These are phyloP conservation scores for Mallotus japonicus DNA, from an alignment of 441 rosid genomes.

Conservation along the genomic window DNA sequence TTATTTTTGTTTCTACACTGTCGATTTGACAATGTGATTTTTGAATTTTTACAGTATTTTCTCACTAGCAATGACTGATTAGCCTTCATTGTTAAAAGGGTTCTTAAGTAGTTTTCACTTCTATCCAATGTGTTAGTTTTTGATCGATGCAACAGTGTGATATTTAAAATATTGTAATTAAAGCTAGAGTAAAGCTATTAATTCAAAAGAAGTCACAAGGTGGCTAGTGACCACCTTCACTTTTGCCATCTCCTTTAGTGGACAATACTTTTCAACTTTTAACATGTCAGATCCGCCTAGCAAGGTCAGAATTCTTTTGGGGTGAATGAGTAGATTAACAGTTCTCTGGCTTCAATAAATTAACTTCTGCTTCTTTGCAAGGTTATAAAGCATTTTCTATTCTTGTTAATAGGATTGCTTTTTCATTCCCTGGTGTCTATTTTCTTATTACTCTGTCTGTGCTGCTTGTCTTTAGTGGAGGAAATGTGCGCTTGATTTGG, in stretches of 20 bases:
- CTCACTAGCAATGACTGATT: not conserved
- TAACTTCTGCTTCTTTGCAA: not conserved
- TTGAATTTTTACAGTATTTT: not conserved
- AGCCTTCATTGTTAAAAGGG: constrained; percentile 6
- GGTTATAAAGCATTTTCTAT: not conserved
- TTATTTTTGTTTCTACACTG: not conserved
- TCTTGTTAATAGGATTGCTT: not conserved
- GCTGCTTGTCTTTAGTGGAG: constrained; percentile 7
- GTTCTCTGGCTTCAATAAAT: constrained; percentile 1
- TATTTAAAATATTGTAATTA: constrained; percentile 3
- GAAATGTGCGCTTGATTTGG: constrained; percentile 17
- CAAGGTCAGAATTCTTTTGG: not conserved
- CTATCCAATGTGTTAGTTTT: constrained; percentile 9
- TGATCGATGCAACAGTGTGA: constrained; percentile 24
- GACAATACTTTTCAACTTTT: constrained; percentile 10
- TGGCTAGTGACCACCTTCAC: constrained; percentile 16
- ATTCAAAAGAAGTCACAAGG: not conserved
- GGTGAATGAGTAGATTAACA: constrained; percentile 4
- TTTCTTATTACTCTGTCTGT: not conserved
- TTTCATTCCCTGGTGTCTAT: not conserved
- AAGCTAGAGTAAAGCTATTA: not conserved
- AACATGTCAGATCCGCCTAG: constrained; percentile 14
- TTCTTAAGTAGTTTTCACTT: constrained; percentile 6
- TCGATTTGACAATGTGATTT: not conserved
- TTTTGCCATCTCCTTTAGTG: constrained; percentile 13